Conservation (phyloP, 768 basidiomycete species). For the Phanerodontia chrysosporium region DNA sequence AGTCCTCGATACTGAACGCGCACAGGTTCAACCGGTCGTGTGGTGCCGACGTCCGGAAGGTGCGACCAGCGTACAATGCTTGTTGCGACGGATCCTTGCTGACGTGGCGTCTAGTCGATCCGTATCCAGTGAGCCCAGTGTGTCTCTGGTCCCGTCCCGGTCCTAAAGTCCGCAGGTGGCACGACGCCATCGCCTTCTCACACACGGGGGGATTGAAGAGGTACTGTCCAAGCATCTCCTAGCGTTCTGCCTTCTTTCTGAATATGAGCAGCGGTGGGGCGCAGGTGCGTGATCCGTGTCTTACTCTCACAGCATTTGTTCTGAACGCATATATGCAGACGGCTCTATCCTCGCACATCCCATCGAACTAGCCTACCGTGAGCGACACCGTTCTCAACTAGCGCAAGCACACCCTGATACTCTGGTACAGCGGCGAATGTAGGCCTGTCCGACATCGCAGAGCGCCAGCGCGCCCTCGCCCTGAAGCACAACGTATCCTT, state of each 20-base stretch:
- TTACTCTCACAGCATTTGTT: background rate
- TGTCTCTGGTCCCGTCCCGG: background rate
- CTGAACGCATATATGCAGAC: background rate
- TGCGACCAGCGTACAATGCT: background rate
- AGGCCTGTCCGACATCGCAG: slow-evolving; percentile 13
- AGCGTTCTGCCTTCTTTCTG: background rate
- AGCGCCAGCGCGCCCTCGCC: slow-evolving; percentile 6
- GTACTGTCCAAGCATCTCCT: background rate
- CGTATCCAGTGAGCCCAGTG: background rate
- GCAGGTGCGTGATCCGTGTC: background rate
- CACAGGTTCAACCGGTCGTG: background rate
- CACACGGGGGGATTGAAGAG: background rate
- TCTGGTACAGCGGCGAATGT: slow-evolving; percentile 9
- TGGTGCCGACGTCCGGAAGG: background rate
- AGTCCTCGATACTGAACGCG: background rate
- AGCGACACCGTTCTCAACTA: background rate
- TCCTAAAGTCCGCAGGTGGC: background rate
- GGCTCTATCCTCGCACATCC: slow-evolving; percentile 1
- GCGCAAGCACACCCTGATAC: background rate
- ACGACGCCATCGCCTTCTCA: slow-evolving; percentile 4
- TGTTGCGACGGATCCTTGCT: background rate
- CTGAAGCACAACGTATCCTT: slow-evolving; percentile 13
- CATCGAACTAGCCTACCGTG: background rate
- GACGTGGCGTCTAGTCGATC: background rate
- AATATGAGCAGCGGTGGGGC: background rate